These are phyloP conservation scores for Bipolaris oryzae DNA, from an alignment of 2,329 filamentous ascomycete genomes.

Conservation along the genomic window DNA sequence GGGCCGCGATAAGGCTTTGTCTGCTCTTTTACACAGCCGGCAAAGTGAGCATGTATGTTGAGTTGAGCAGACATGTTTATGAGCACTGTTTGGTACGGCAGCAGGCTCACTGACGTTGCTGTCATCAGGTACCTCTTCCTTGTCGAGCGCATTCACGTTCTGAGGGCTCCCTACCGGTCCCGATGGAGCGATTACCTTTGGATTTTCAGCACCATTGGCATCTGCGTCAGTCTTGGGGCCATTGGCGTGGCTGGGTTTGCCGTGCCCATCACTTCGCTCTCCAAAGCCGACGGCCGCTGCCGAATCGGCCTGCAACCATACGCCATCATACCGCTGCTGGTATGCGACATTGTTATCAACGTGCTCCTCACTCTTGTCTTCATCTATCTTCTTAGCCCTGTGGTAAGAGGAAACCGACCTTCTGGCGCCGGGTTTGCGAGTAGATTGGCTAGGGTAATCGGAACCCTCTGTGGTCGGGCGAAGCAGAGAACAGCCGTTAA, in stretches of 20 bases:
- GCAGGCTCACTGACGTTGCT: neutral
- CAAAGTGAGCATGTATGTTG: constrained; percentile 23
- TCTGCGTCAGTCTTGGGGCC: constrained; percentile 35
- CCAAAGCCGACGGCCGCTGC: constrained; percentile 41
- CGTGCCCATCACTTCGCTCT: constrained; percentile 41
- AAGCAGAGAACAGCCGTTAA: constrained; percentile 6
- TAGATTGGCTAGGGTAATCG: constrained; percentile 23
- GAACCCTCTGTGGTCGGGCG: constrained; percentile 14
- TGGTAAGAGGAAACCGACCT: constrained; percentile 26
- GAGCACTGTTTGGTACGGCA: neutral
- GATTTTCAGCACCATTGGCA: constrained; percentile 36
- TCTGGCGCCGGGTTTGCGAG: constrained; percentile 16
- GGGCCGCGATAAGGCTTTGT: constrained; percentile 46
- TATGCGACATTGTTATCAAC: constrained; percentile 50
- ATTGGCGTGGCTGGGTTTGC: constrained; percentile 40
- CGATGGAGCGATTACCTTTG: constrained; percentile 46
- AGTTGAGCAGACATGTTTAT: neutral
- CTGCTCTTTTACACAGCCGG: constrained; percentile 37
- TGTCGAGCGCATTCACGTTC: constrained; percentile 49
- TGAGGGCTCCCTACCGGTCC: constrained; percentile 42
- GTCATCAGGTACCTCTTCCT: constrained; percentile 49
- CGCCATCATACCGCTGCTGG: constrained; percentile 46
- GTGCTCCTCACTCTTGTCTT: constrained; percentile 49
- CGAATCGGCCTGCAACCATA: constrained; percentile 49
- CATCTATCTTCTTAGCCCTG: constrained; percentile 44